Percentiles rank a stretch among this genome's conserved stretches.
Conservation (phyloP, 768 basidiomycete species). For the Infundibulicybe gibba region DNA sequence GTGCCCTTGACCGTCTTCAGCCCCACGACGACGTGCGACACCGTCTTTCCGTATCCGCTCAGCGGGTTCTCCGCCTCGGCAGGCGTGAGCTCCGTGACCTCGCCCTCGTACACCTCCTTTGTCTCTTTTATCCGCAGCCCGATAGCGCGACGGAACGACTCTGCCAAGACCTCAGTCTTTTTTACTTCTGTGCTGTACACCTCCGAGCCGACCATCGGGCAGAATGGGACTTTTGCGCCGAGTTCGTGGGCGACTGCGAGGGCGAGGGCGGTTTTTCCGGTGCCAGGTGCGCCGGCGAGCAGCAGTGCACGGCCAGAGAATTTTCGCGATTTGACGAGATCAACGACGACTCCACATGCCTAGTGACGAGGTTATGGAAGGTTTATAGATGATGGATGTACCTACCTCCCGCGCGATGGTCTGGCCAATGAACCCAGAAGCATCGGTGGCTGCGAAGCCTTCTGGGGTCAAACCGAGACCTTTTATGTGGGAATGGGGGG, state of each 20-base stretch:
- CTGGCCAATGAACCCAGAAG: slow-evolving; percentile 91
- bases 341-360: slow-evolving; percentile 91
- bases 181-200: slow-evolving; percentile 97
- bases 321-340: slow-evolving; percentile 86
- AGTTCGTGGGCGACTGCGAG: slow-evolving; percentile 95
- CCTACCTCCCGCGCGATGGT: slow-evolving; percentile 83
- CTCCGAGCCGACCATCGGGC: slow-evolving; percentile 97
- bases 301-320: slow-evolving; percentile 92
- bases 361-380: slow-evolving; percentile 23
- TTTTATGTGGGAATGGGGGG: slow-evolving; percentile 95
- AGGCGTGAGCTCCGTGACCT: slow-evolving; percentile 93
- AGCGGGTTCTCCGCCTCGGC: slow-evolving; percentile 96
- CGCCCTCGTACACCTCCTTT: too few species aligned
- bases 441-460: slow-evolving; percentile 68
- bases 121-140: too few species aligned
- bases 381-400: background rate
- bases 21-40: slow-evolving; percentile 95
- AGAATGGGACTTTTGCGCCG: slow-evolving; percentile 93
- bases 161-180: slow-evolving; percentile 97
- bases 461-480: slow-evolving; percentile 88
- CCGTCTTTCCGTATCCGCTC: slow-evolving; percentile 96
- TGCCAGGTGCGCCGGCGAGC: slow-evolving; percentile 93
- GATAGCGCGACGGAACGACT: slow-evolving; percentile 92
- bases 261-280: slow-evolving; percentile 96
- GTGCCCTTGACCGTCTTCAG: slow-evolving; percentile 93